Conservation (phyloP, 2,329 filamentous ascomycete genomes). For the Curvularia verruculosa region DNA sequence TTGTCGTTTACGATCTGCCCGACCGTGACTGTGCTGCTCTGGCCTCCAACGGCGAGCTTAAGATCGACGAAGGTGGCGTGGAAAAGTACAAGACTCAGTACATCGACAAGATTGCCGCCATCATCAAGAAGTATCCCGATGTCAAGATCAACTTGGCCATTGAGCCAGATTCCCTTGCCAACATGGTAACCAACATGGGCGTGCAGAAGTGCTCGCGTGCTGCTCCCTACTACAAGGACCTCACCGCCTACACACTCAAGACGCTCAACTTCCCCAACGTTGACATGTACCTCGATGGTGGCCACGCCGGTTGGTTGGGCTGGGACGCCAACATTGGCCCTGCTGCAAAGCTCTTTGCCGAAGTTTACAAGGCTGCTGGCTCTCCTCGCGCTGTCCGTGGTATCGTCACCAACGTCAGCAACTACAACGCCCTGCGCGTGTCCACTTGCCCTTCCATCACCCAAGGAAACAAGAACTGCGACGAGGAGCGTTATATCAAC, state of each 20-base stretch:
- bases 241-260: conserved; percentile 62
- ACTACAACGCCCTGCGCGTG: conserved; percentile 63
- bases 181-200: conserved; percentile 66
- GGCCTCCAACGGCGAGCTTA: conserved; percentile 67
- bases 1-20: conserved; percentile 69
- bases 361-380: conserved; percentile 56
- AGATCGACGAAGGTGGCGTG: conserved; percentile 59
- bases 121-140: conserved; percentile 62
- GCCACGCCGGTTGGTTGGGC: conserved; percentile 69
- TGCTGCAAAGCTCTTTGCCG: conserved; percentile 56
- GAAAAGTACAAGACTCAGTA: conserved; percentile 58
- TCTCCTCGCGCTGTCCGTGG: conserved; percentile 58
- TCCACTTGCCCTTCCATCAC: conserved; percentile 54
- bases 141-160: conserved; percentile 58
- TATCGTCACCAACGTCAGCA: conserved; percentile 63
- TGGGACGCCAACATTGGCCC: conserved; percentile 65
- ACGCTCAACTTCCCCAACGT: conserved; percentile 66
- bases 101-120: conserved; percentile 60
- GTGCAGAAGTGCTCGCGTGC: conserved; percentile 62
- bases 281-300: conserved; percentile 68
- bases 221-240: conserved; percentile 60
- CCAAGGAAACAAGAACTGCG: conserved; percentile 56
- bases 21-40: conserved; percentile 68
- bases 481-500: conserved; percentile 61
- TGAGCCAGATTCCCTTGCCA: conserved; percentile 58